Conservation (phyloP, 305 asterid genomes). For the Fraxinus sp. region DNA sequence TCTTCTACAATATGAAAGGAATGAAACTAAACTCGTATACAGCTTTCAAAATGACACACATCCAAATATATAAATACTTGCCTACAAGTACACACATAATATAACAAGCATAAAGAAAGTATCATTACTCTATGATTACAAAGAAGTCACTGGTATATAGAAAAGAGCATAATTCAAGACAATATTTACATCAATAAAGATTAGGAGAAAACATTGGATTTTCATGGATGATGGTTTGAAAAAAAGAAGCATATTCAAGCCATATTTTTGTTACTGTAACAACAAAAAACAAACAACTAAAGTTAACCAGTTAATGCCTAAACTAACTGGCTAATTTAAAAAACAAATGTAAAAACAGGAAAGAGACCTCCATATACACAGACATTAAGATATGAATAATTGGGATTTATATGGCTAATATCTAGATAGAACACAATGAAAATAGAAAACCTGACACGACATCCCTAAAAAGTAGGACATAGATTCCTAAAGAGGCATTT, state of each 20-base stretch:
- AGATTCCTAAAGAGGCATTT: not conserved
- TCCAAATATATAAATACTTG: conserved; percentile 2
- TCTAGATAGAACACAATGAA: not conserved
- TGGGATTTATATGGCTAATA: not conserved
- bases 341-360: not conserved
- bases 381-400: not conserved
- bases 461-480: not conserved
- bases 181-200: not conserved
- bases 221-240: not conserved
- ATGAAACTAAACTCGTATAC: conserved; percentile 2
- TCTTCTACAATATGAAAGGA: conserved; percentile 45
- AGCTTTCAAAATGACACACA: conserved; percentile 1
- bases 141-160: conserved; percentile 8
- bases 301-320: not conserved
- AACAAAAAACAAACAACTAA: not conserved
- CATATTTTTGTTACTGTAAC: not conserved
- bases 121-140: not conserved
- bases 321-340: not conserved
- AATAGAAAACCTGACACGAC: not conserved
- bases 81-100: conserved; percentile 10
- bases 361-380: not conserved
- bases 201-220: not conserved
- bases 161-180: conserved; percentile 11
- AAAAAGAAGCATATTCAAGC: not conserved
- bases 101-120: not conserved